Conservation (phyloP, 1,284 basidiomycete species). For the Fomes fomentarius region DNA sequence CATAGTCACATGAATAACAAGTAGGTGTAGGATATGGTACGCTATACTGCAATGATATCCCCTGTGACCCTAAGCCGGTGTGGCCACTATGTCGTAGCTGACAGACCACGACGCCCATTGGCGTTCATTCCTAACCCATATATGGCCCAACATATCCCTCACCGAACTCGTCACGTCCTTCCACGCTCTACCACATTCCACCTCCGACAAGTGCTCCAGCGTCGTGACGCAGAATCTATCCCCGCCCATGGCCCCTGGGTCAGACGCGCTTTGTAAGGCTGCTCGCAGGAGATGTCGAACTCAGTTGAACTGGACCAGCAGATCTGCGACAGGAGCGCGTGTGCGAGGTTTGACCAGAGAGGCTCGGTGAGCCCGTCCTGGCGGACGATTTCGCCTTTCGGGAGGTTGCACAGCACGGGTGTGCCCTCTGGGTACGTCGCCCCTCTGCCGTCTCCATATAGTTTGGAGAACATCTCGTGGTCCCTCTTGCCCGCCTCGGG, state of each 20-base stretch:
- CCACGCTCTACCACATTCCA: slow-evolving; percentile 1
- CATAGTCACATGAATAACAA: no score
- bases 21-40: no score
- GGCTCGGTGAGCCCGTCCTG: slow-evolving; percentile 8
- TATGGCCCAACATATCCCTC: slow-evolving; percentile 3
- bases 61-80: no score
- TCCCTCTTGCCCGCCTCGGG: not conserved
- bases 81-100: no score
- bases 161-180: slow-evolving; percentile 10
- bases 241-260: slow-evolving; percentile 12
- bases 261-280: not conserved
- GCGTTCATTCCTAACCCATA: slow-evolving; percentile 5
- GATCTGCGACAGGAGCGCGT: slow-evolving; percentile 7
- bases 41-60: no score
- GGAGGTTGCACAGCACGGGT: slow-evolving; percentile 14
- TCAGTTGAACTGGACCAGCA: slow-evolving; percentile 11
- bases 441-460: slow-evolving; percentile 10
- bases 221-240: slow-evolving; percentile 14
- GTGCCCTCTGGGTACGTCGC: slow-evolving; percentile 2
- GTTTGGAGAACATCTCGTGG: slow-evolving; percentile 1
- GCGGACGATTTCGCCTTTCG: slow-evolving; percentile 12
- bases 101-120: not conserved
- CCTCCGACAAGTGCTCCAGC: not conserved
- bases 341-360: slow-evolving; percentile 8
- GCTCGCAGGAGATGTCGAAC: slow-evolving; percentile 1